These are phyloP conservation scores for Trametes coccinea DNA, from an alignment of 768 basidiomycete genomes.

Conservation along the genomic window DNA sequence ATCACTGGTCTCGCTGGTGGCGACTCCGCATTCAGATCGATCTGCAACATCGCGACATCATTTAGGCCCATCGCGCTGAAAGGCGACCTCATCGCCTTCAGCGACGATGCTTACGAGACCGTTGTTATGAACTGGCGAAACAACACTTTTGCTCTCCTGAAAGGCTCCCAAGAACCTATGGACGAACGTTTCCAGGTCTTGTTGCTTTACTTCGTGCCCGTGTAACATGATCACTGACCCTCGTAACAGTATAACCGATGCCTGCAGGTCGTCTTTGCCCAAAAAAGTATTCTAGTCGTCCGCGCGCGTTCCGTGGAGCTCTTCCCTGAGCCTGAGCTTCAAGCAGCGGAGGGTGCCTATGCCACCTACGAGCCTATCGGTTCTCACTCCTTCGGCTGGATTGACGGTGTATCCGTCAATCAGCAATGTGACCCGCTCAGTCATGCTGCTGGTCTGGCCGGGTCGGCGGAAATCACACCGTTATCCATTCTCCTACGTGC, in stretches of 20 bases:
- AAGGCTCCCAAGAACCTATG: conserved; percentile 36
- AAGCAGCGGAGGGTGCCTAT: conserved; percentile 18
- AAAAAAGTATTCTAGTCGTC: conserved; percentile 53
- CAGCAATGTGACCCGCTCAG: conserved; percentile 19
- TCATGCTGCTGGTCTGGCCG: neutral
- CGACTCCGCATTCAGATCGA: conserved; percentile 2
- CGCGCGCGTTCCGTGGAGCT: conserved; percentile 59
- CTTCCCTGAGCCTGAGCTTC: conserved; percentile 50
- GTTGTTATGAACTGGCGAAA: conserved; percentile 58
- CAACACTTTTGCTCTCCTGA: conserved; percentile 47
- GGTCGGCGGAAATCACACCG: conserved; percentile 15
- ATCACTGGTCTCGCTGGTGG: conserved; percentile 23
- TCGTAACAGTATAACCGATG: conserved; percentile 47
- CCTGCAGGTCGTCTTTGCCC: conserved; percentile 51
- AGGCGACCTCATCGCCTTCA: conserved; percentile 54
- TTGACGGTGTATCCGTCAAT: conserved; percentile 54
- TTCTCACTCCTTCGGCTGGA: conserved; percentile 63
- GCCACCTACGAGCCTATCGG: conserved; percentile 40
- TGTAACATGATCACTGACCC: neutral
- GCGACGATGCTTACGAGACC: conserved; percentile 52
- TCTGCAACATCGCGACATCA: conserved; percentile 33
- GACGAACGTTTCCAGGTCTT: conserved; percentile 35
- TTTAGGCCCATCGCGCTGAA: conserved; percentile 50
- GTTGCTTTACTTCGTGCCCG: neutral
- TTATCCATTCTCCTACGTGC: conserved; percentile 57